Base-by-base conservation (phyloP, 495 filamentous ascomycete species). In the Pyrenula massariospora region DNA sequence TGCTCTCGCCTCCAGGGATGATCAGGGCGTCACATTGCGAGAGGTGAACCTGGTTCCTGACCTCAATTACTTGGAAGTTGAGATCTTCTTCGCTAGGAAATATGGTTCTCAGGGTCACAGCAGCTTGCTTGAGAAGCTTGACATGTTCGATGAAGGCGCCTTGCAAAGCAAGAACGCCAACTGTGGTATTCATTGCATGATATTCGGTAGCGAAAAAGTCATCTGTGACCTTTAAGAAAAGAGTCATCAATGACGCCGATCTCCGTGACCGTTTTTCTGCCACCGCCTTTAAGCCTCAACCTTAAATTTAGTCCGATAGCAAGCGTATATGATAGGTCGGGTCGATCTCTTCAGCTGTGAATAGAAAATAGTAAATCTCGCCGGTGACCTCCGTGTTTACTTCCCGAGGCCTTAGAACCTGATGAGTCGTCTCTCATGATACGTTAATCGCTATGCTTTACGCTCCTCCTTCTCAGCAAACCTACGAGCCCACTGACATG, bases 1-100 rank as follows among this genome's bases (percentile, higher is more conserved):
- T 98, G 66, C 89, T 95, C 65, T 98, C 93, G 57, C 93, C 94
- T 48, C 93, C 93, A 3, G 94, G 93, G 58, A 98, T 78, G 61
- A 98, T 82, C 21, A 98, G 76, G 1, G 84, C 93, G 65, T 91
- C 83, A 73, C 91, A 96, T 62, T 58, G 62, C 11, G 75, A 72
- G 12, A 98, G 78, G 58, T 95, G 79, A 10, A 74, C 68, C 19
- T 80, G 68, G 25, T 84, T 97, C 54, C 91, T 87, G 51, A 98
- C 86, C 66, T 95, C 86, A 60, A 83, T 72, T 67, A 91, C 91
- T 57, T 64, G 61, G 73, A 89, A 84, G 60, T 73, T 63, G 20
- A 50, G 65, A 54, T 50, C 57, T 59, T 62, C 36, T 62, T 52
- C 57, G 54, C 61, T 47, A 52, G 54, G 52, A 23, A 62, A 58